Evolutionary conservation across 805 yeast genomes (phyloP).

Genomic region (Metschnikowia drakensbergensis): DNA sequence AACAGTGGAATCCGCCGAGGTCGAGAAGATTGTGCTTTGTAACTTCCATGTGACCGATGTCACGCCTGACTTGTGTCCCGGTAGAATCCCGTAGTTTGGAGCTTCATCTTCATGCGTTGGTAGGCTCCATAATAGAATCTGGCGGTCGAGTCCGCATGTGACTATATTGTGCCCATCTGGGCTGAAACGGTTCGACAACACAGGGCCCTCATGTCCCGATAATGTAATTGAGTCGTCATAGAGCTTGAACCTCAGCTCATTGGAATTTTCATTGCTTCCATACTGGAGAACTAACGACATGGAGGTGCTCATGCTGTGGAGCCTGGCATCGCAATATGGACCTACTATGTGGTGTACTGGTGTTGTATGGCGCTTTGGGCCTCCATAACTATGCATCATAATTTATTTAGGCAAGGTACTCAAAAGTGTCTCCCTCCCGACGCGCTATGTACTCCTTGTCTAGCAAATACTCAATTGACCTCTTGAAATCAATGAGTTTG

Average conservation of each 20-base stretch:
- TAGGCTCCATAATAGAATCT: constrained; percentile 45
- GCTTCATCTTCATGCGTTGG: constrained; percentile 25
- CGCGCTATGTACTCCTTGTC: constrained; percentile 84
- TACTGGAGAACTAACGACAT: constrained; percentile 9
- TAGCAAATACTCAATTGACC: constrained; percentile 77
- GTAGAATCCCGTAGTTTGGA: constrained; percentile 43
- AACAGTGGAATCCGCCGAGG: constrained; percentile 60
- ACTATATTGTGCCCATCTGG: constrained; percentile 51
- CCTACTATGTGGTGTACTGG: constrained; percentile 6
- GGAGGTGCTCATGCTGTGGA: neutral
- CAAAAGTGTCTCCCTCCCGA: constrained; percentile 67
- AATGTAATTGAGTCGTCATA: constrained; percentile 34
- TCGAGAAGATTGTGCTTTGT: constrained; percentile 40
- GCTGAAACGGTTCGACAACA: constrained; percentile 50
- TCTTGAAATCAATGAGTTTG: constrained; percentile 78
- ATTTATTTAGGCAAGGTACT: constrained; percentile 62
- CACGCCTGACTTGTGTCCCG: constrained; percentile 63
- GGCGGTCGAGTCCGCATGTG: constrained; percentile 58
- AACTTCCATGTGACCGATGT: constrained; percentile 55
- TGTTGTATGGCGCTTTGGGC: neutral
- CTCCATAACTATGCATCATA: neutral
- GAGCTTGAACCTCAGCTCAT: constrained; percentile 12
- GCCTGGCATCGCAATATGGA: neutral
- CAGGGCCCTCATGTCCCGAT: constrained; percentile 53
- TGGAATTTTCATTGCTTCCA: neutral